Base-by-base conservation (phyloP, 1,284 basidiomycete genomes). In the Malassezia equina region DNA sequence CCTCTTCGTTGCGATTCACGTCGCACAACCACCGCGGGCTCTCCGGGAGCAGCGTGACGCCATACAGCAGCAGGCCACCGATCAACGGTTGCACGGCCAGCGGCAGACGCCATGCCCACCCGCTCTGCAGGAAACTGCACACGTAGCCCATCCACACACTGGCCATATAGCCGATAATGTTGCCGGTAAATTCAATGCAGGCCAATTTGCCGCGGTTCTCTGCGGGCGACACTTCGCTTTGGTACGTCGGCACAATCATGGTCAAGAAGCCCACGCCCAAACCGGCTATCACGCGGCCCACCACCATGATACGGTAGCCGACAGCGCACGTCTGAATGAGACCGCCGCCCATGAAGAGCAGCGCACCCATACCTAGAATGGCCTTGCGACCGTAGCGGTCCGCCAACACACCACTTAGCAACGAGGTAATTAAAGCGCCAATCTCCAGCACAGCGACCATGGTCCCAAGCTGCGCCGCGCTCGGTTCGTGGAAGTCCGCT, bases 191-290 rank as follows among this genome's bases (percentile, higher is more conserved):
- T 72, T 96, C 93, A 81, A 96, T 90, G 68, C 90, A 94, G 4
- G 90, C 93, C 12, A 74, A 60, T 46, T 67, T 67, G 34, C 71
- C 71, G 27, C 71, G 58, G 78, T 94, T 88, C 70, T 89, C 82
- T 2, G 93, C 88, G 13, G 91, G 90, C 2, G 89, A 93, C 47
- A 96, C 89, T 78, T 96, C 93, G 65, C 86, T 88, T 77, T 95
- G 93, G 75, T 95, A 98, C 58, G 95, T 94, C 6, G 93, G 93
- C 21, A 96, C 93, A 60, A 95, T 90, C 57, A 91, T 95, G 46
- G 58, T 60, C 47, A 96, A 79, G 62, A 95, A 79, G 12, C 91
- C 93, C 12, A 98, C 93, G 13, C 93, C 93, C 65, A 88, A 89
- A 2, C 91, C 93, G 59, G 86, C 87, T 54, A 91, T 78, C 43